phyloP scores from a whole-genome alignment of 2,329 filamentous ascomycete species.

The Pseudodiploospora longispora region DNA sequence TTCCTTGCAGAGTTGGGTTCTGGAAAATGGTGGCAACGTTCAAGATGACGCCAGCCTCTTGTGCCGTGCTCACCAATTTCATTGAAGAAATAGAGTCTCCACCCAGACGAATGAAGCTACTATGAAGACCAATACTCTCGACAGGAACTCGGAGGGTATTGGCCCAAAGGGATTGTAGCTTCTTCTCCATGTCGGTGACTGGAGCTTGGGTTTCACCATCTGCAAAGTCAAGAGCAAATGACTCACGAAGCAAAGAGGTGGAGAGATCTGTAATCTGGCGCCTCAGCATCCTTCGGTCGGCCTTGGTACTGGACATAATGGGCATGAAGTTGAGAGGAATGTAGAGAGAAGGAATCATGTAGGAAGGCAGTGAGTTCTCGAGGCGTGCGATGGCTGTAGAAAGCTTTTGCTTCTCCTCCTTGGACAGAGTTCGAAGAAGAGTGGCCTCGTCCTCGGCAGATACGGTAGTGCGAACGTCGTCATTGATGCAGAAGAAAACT shows the following conservation, averaged over 20 bases:
- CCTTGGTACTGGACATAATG: no score
- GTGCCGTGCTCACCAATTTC: not conserved
- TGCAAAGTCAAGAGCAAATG: not conserved
- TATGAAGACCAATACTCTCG: not conserved
- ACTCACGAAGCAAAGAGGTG: not conserved
- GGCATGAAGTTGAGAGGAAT: no score
- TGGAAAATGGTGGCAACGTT: slow-evolving; percentile 2
- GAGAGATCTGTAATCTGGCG: no score
- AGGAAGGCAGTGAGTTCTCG: not conserved
- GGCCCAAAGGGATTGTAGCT: not conserved
- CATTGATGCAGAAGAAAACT: no score
- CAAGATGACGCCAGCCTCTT: not conserved
- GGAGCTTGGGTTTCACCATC: not conserved
- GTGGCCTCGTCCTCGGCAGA: not conserved
- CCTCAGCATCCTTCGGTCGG: no score
- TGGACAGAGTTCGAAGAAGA: not conserved
- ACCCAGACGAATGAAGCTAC: slow-evolving; percentile 1
- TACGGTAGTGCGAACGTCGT: no score
- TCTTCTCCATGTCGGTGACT: not conserved
- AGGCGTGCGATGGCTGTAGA: no score
- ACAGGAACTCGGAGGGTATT: not conserved
- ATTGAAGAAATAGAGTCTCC: slow-evolving; percentile 6
- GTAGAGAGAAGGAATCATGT: not conserved
- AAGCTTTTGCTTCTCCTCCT: not conserved
- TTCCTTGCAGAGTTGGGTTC: not conserved